These are phyloP conservation scores for Rhododendron henanense DNA, from an alignment of 148 eudicot genomes.

Conservation along the genomic window DNA sequence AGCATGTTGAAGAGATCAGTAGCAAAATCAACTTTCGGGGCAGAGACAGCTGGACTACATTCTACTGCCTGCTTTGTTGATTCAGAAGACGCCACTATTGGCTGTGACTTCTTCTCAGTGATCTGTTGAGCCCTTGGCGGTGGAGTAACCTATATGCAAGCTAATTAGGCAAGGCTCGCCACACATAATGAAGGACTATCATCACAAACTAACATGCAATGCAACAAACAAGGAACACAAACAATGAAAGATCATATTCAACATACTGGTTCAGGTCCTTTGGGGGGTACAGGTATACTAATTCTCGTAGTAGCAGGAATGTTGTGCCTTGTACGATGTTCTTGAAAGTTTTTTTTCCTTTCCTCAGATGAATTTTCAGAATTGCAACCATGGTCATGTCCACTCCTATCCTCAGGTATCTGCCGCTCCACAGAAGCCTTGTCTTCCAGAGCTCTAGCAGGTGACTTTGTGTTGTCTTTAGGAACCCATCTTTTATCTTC, in stretches of 20 bases:
- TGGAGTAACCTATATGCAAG: conserved; percentile 44
- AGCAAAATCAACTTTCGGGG: conserved; percentile 81
- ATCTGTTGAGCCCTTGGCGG: conserved; percentile 44
- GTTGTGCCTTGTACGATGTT: conserved; percentile 39
- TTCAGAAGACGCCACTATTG: conserved; percentile 41
- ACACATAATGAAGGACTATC: background rate
- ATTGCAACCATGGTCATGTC: conserved; percentile 38
- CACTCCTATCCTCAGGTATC: conserved; percentile 55
- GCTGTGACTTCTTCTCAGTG: conserved; percentile 44
- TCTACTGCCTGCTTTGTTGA: conserved; percentile 43
- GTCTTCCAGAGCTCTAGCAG: conserved; percentile 54
- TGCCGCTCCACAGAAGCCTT: conserved; percentile 49
- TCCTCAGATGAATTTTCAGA: conserved; percentile 40
- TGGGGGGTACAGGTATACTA: conserved; percentile 78
- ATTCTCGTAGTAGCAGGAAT: conserved; percentile 41
- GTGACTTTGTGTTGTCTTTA: conserved; percentile 57
- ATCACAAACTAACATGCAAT: background rate
- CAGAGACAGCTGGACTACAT: conserved; percentile 34
- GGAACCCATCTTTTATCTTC: conserved; percentile 96
- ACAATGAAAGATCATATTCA: conserved; percentile 2
- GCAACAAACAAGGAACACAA: conserved; percentile 2
- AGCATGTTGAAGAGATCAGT: conserved; percentile 93
- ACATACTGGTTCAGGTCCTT: conserved; percentile 67
- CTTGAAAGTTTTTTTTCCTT: conserved; percentile 48
- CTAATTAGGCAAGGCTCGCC: conserved; percentile 8